Conservation (phyloP, 1,284 basidiomycete species). For the Cryptococcus maquisensis region DNA sequence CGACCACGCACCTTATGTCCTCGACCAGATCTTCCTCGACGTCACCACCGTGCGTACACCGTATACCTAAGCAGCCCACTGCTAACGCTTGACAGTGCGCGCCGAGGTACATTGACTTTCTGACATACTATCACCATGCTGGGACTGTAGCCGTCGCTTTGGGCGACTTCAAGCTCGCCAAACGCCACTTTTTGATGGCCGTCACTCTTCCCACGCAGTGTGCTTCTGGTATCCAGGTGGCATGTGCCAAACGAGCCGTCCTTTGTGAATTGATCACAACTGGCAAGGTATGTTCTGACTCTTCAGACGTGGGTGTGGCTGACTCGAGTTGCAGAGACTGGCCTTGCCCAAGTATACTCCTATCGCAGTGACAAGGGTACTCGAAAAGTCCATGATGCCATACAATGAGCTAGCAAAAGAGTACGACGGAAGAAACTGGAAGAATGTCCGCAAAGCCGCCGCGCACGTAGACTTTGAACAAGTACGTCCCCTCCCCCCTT, state of each 20-base stretch:
- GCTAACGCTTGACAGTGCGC: conserved; percentile 6
- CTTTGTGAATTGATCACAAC: conserved; percentile 36
- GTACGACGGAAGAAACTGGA: conserved; percentile 32
- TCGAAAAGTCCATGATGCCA: conserved; percentile 28
- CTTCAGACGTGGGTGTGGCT: neutral
- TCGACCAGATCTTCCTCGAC: conserved; percentile 19
- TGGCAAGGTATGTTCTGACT: conserved; percentile 28
- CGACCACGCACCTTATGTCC: conserved; percentile 12
- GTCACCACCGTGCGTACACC: conserved; percentile 21
- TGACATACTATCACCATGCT: conserved; percentile 43
- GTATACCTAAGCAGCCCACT: neutral
- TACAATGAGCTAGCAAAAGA: conserved; percentile 38
- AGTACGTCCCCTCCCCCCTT: conserved; percentile 14
- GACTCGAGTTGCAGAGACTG: conserved; percentile 9
- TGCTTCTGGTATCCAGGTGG: conserved; percentile 38
- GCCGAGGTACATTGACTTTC: conserved; percentile 33
- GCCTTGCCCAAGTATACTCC: conserved; percentile 33
- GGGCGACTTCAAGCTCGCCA: conserved; percentile 23
- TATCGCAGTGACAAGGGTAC: conserved; percentile 14
- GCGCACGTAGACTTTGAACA: conserved; percentile 14
- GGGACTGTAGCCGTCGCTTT: conserved; percentile 31
- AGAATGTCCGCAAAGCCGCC: conserved; percentile 12
- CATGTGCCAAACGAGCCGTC: conserved; percentile 40
- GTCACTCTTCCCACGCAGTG: conserved; percentile 28
- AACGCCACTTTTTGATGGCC: conserved; percentile 29